These are phyloP conservation scores for Ceriops decandra DNA, from an alignment of 345 rosid species.

Conservation along the genomic window DNA sequence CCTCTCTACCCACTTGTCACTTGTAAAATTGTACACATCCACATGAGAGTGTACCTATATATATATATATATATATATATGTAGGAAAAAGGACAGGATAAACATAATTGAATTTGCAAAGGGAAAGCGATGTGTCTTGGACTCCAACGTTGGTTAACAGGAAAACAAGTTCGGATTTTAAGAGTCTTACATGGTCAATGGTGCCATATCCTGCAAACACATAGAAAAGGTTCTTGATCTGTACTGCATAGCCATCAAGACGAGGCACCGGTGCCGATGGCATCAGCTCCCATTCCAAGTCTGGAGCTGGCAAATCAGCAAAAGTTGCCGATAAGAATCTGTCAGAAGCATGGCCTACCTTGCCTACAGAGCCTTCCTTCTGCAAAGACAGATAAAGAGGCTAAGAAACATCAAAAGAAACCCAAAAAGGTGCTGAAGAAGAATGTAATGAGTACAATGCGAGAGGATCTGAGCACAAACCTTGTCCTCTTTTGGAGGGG, in stretches of 20 bases:
- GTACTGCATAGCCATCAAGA: conserved; percentile 71
- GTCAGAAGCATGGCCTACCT: conserved; percentile 12
- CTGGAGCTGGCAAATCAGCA: conserved; percentile 75
- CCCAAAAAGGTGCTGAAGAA: background rate
- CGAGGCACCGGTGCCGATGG: conserved; percentile 83
- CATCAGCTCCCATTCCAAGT: conserved; percentile 72
- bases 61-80: no score
- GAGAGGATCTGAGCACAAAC: conserved; percentile 16
- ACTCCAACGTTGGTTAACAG: no score
- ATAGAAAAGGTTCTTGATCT: conserved; percentile 61
- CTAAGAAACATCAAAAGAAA: background rate
- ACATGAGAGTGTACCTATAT: conserved; percentile 79
- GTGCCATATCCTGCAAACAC: conserved; percentile 69
- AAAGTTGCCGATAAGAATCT: conserved; percentile 54
- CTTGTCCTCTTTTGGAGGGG: conserved; percentile 13
- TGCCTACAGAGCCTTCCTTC: conserved; percentile 25
- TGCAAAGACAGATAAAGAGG: conserved; percentile 11
- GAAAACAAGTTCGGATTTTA: background rate
- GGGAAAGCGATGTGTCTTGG: background rate
- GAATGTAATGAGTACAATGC: background rate
- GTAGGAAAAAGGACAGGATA: background rate
- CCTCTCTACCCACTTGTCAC: conserved; percentile 58
- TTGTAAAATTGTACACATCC: conserved; percentile 65
- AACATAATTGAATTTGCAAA: background rate
- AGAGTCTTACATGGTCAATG: conserved; percentile 52